Evolutionary conservation across 805 yeast genomes (phyloP), one percentile per base, ranked within the genome.

Genomic region (Blastobotrys muscicola): DNA sequence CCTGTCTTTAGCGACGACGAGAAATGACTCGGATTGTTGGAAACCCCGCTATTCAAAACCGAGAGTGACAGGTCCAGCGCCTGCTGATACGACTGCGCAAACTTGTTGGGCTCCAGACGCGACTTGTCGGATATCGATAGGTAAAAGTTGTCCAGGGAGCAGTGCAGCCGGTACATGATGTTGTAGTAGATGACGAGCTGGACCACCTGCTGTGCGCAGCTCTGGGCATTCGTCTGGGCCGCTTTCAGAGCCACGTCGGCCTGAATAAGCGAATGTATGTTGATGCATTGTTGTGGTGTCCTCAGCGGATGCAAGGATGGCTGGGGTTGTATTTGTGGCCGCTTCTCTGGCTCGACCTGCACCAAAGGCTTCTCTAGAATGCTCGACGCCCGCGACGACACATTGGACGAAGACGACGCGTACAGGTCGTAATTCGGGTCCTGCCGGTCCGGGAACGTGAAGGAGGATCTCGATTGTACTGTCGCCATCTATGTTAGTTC

Each of bases 1-100:
- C 51, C 55, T 50, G 59, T 55, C 26, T 50, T 43, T 20, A 49
- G 41, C 10, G 34, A 12, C 16, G 52, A 29, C 20, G 46, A 41
- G 39, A 51, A 51, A 16, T 38, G 14, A 9, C 42, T 30, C 11
- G 34, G n/a, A 11, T 39, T 38, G 13, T 33, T 35, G n/a, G 35
- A 30, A 16, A 36, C n/a, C 13, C 33, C 31, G 14, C 37, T 34
- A 12, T 38, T 36, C 29, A 52, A 34, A 33, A 53, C 36, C 16
- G 49, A 44, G n/a, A 35, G 34, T 6, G 35, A 38, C 12, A 51
- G 33, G 16, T 53, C 55, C 10, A 48, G 29, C 10, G 51, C 51
- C 23, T 44, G 51, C 8, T 45, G 49, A 36, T 44, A 53, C n/a
- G 47, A 36, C 14, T 41, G 16, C 4, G 50, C 32, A 16, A 50